Evolutionary conservation across 2,329 filamentous ascomycete species (phyloP), one percentile per base, ranked within the genome.

Genomic region (Calonectria pseudoturangicola): DNA sequence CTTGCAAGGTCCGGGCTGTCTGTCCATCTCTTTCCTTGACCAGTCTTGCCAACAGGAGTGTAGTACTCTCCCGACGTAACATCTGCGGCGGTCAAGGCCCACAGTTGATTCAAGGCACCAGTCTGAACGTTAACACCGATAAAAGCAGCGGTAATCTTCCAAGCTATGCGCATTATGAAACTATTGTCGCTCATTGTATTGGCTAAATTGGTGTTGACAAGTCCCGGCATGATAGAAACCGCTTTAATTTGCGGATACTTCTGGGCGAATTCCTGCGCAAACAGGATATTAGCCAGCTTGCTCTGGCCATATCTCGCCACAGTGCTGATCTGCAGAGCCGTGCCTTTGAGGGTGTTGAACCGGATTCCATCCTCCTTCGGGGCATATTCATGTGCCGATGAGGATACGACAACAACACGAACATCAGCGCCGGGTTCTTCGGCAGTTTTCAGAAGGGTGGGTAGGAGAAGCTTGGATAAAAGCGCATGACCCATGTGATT

Each of bases 401-500:
- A 65, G 16, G 62, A 65, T 18, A 65, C 5, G 27, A 65, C 62
- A 6, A 83, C 73, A 18, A 84, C 75, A 27, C 83, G 79, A 16
- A 82, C 82, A 41, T 82, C 81, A 3, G 79, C 48, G 30, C 58
- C 74, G 12, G 62, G 21, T 2, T 48, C 48, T 21, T 62, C 47
- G 8, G 80, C 81, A 2, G 83, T 84, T 68, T 74, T 74, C 4
- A 74, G 60, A 54, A 84, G 74, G 1, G 76, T 27, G 2, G 82
- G 83, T 15, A 82, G 56, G 2, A 88, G 78, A 4, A 85, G 81
- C 68, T 84, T 83, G 10, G 83, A 82, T 12, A 89, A 81, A 4
- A 87, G 82, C 7, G 87, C 86, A 66, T 88, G 87, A n/a, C 87
- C 87, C 43, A 89, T 73, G 74, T 89, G 86, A 70, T 89, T 90